These are phyloP conservation scores for Buddleja alternifolia DNA, from an alignment of 257 asterid species.

Conservation along the genomic window DNA sequence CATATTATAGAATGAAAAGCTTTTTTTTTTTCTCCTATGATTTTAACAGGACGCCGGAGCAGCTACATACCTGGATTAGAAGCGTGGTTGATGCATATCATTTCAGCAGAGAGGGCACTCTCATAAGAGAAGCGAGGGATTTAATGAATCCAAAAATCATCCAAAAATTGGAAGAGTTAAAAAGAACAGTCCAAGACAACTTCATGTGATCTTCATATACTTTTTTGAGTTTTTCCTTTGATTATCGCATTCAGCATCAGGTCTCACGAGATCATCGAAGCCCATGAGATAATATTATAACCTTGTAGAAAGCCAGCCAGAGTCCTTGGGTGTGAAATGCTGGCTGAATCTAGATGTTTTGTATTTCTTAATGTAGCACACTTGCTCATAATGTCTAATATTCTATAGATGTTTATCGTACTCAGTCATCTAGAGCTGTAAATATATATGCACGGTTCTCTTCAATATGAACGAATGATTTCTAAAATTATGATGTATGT, in stretches of 20 bases:
- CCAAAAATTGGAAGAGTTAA: conserved; percentile 66
- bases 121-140: conserved; percentile 80
- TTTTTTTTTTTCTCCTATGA: background rate
- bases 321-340: no score
- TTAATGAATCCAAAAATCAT: conserved; percentile 74
- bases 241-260: background rate
- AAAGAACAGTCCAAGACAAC: conserved; percentile 67
- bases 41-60: conserved; percentile 74
- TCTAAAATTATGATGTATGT: no score
- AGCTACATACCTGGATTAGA: conserved; percentile 67
- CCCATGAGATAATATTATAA: background rate
- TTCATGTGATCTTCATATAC: conserved; percentile 61
- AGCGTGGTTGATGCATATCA: conserved; percentile 76
- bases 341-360: no score
- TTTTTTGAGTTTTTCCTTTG: background rate
- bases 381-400: no score
- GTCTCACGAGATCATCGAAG: background rate
- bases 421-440: no score
- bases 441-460: no score
- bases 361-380: no score
- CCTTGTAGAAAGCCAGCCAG: no score
- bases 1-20: background rate
- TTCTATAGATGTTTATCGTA: no score
- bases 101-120: conserved; percentile 80
- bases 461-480: no score